Evolutionary conservation across 2,329 filamentous ascomycete genomes (phyloP).

Genomic region (Curvularia sp.): DNA sequence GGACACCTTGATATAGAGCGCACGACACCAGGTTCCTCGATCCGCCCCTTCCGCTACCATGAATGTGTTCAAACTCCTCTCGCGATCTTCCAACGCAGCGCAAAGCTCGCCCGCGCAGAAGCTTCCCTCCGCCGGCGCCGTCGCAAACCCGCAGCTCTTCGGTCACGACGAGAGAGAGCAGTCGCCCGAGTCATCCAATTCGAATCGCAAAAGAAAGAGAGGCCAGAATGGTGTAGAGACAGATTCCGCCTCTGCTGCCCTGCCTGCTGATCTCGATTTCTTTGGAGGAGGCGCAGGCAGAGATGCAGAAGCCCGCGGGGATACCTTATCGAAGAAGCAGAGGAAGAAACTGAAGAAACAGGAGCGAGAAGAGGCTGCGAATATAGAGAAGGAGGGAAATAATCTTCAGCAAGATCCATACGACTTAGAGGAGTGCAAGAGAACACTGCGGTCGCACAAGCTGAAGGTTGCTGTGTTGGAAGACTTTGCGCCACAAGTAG

Average conservation of each 20-base stretch:
- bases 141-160: constrained; percentile 73
- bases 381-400: constrained; percentile 9
- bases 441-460: constrained; percentile 78
- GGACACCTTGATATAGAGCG: constrained; percentile 5
- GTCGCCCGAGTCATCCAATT: constrained; percentile 26
- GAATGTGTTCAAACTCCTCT: constrained; percentile 77
- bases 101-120: constrained; percentile 52
- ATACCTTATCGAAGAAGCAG: constrained; percentile 22
- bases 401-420: constrained; percentile 47
- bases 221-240: constrained; percentile 28
- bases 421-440: constrained; percentile 74
- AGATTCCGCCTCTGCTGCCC: background rate
- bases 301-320: constrained; percentile 17
- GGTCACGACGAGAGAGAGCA: constrained; percentile 54
- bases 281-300: constrained; percentile 43
- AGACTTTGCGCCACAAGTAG: constrained; percentile 47
- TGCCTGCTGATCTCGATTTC: constrained; percentile 53
- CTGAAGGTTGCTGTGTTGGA: constrained; percentile 82
- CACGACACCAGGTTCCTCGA: background rate
- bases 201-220: constrained; percentile 54
- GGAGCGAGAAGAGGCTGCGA: constrained; percentile 14
- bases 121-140: constrained; percentile 70
- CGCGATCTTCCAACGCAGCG: constrained; percentile 69
- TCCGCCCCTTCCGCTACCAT: constrained; percentile 50
- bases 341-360: constrained; percentile 24